Base-by-base conservation (phyloP, 2,329 filamentous ascomycete species). In the Alternaria longipes region DNA sequence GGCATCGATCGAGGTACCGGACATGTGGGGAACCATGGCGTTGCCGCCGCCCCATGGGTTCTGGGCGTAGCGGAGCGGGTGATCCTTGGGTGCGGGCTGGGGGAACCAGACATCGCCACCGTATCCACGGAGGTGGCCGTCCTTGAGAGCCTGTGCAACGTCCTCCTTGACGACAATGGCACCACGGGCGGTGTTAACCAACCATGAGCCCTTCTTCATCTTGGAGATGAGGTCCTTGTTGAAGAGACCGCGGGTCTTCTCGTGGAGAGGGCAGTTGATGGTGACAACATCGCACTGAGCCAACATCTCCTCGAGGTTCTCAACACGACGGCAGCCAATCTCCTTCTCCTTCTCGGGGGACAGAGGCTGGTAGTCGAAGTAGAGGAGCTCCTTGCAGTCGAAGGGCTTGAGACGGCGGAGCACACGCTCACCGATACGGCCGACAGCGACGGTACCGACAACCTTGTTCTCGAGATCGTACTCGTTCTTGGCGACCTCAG, bases 141-240 rank as follows among this genome's bases (percentile, higher is more conserved):
- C 88, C 86, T 94, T 93, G 80, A 99, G 88, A 51, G 95, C 95
- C 28, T 91, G 94, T 66, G 95, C 95, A 59, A 99, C 95, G 73
- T 98, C 95, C 84, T 98, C 94, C 89, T 98, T 98, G 84, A 98
- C 94, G 74, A 99, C 94, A 79, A 99, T 99, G 82, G 95, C 95
- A 76, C 95, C 95, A 81, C 95, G 95, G 73, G 95, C 95, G 34
- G 95, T 99, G 90, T 99, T 99, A 85, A 99, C 85, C 79, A 99
- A 91, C 92, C 95, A 98, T 41, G 93, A 91, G 76, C 93, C 94
- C 81, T 90, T 91, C 92, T 98, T 98, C 95, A 98, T 99, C 91
- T 98, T 97, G 82, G 89, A 86, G 79, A 98, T 94, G 75, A 98
- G 87, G 50, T 98, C 93, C 90, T 97, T 97, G 90, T 98, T 97